phyloP scores from a whole-genome alignment of 192 early-diverging fungal species.

The Umbelopsis sp. region DNA sequence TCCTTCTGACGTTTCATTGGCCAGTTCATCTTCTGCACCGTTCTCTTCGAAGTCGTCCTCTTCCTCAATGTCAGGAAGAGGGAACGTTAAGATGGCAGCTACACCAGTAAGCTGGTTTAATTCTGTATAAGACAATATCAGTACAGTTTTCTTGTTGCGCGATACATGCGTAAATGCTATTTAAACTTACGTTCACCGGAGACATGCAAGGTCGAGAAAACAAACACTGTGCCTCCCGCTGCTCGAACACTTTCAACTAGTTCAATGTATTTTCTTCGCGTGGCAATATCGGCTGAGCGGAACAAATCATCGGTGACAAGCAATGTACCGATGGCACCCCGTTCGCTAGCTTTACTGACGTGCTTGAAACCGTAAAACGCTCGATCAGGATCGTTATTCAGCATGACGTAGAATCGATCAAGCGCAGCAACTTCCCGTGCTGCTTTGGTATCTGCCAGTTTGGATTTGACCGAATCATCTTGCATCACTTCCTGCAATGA shows the following conservation, averaged over 20 bases:
- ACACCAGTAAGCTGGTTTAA: constrained; percentile 93
- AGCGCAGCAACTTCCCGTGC: constrained; percentile 82
- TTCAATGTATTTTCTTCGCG: constrained; percentile 82
- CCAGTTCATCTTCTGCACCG: constrained; percentile 31
- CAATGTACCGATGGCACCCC: constrained; percentile 85
- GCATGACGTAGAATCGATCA: constrained; percentile 87
- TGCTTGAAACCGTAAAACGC: constrained; percentile 94
- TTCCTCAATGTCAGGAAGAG: constrained; percentile 84
- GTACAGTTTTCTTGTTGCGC: background rate
- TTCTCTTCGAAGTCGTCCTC: constrained; percentile 53
- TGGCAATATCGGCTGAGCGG: constrained; percentile 82
- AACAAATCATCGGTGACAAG: constrained; percentile 94
- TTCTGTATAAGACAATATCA: constrained; percentile 48
- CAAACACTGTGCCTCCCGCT: constrained; percentile 74
- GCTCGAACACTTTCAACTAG: constrained; percentile 84
- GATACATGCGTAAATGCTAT: background rate
- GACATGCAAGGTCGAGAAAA: constrained; percentile 93
- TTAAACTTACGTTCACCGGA: constrained; percentile 84
- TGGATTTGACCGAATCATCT: constrained; percentile 76
- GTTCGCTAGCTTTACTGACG: constrained; percentile 81
- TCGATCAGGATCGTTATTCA: constrained; percentile 84
- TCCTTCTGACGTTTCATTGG: background rate
- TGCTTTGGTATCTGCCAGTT: constrained; percentile 91
- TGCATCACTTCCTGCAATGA: constrained; percentile 93
- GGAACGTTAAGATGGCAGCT: constrained; percentile 91